phyloP scores from a whole-genome alignment of 2,329 filamentous ascomycete genomes.

The Colletotrichum viniferum region DNA sequence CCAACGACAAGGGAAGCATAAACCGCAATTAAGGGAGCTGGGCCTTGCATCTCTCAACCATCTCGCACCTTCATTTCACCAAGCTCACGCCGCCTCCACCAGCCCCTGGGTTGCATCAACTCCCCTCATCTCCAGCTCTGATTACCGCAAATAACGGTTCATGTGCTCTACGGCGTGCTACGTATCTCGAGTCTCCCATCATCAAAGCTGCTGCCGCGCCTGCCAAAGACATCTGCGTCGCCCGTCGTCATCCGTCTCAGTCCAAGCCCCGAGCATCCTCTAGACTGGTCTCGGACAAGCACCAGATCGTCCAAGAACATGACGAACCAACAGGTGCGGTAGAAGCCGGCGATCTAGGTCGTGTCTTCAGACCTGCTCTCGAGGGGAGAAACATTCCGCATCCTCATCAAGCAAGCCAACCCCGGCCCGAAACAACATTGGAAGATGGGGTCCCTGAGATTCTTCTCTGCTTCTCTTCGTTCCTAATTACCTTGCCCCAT shows the following conservation, averaged over 20 bases:
- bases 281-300: conserved; percentile 9
- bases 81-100: not conserved
- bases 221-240: not conserved
- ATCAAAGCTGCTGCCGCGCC: not conserved
- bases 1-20: not conserved
- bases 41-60: not conserved
- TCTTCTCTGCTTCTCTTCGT: not conserved
- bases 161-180: not conserved
- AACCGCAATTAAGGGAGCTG: conserved; percentile 1
- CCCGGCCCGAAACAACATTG: conserved; percentile 15
- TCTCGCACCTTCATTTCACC: not conserved
- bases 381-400: conserved; percentile 1
- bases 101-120: conserved; percentile 8
- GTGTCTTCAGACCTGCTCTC: not conserved
- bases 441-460: not conserved
- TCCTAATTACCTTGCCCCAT: not conserved
- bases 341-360: not conserved
- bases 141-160: not conserved
- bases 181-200: not conserved
- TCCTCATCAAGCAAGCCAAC: not conserved
- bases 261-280: not conserved
- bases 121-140: conserved; percentile 10
- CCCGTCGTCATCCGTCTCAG: not conserved
- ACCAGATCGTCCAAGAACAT: not conserved
- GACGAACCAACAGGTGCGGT: not conserved